These are phyloP conservation scores for Pseudocercospora fuligena DNA, from an alignment of 2,329 filamentous ascomycete genomes.

Conservation along the genomic window DNA sequence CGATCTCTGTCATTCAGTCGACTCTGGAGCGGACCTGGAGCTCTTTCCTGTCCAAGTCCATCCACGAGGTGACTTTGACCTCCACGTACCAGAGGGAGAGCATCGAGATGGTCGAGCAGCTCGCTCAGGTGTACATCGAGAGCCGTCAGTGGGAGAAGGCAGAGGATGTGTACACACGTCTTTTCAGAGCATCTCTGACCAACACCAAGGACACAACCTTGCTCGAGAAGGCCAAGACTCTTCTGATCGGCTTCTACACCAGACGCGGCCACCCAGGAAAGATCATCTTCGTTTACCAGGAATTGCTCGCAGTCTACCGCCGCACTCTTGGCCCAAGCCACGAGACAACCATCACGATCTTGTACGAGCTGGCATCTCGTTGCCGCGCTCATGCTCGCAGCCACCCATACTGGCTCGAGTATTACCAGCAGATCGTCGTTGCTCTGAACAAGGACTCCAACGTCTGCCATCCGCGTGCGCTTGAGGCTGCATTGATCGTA, in stretches of 20 bases:
- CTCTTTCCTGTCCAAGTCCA: conserved; percentile 50
- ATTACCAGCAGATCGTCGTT: conserved; percentile 54
- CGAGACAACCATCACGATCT: conserved; percentile 52
- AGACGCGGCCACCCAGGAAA: conserved; percentile 45
- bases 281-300: conserved; percentile 42
- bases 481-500: conserved; percentile 50
- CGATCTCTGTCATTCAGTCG: conserved; percentile 51
- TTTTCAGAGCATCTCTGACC: conserved; percentile 46
- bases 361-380: conserved; percentile 52
- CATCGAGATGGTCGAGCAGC: conserved; percentile 52
- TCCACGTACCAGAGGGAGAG: conserved; percentile 50
- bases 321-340: conserved; percentile 43
- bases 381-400: conserved; percentile 46
- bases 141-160: conserved; percentile 44
- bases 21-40: conserved; percentile 54
- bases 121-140: conserved; percentile 53
- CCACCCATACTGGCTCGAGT: conserved; percentile 52
- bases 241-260: conserved; percentile 46
- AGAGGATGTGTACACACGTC: conserved; percentile 45
- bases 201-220: conserved; percentile 33
- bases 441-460: conserved; percentile 48
- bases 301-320: conserved; percentile 45
- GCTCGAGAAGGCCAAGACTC: conserved; percentile 43
- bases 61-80: conserved; percentile 48
- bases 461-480: conserved; percentile 45